Evolutionary conservation across 2,329 filamentous ascomycete genomes (phyloP), one percentile per base, ranked within the genome.

Genomic region (Colletotrichum sp.): DNA sequence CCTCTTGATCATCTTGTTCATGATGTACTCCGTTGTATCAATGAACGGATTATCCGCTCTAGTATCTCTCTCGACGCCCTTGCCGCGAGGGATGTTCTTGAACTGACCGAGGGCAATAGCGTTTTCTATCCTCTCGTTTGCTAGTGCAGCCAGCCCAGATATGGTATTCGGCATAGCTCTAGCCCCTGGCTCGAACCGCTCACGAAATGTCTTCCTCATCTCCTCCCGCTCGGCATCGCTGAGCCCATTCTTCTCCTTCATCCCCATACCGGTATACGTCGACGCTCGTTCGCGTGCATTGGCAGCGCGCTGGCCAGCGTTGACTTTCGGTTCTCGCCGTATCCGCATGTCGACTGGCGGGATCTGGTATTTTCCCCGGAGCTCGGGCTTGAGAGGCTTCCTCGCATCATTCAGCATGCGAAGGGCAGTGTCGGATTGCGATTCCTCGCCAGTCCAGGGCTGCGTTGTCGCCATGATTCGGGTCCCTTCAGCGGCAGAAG

Each of bases 1-100:
- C 74, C 94, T 94, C 85, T 98, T 95, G 78, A 99, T 98, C 87
- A 99, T 98, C 85, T 98, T 97, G 86, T 99, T 99, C 94, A 99
- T 94, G 80, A 99, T 95, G 83, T 98, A 98, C 84, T 99, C 96
- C 0, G 97, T 99, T 1, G 96, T 99, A 82, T 99, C 95, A 73
- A 99, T 92, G 81, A 98, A 99, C 0, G 97, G 96, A 79, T 94
- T 98, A 79, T 93, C 94, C 1, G 95, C 94, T 78, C 95, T 93
- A 67, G 94, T 87, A 79, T 99, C 96, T n/a, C 94, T 87, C 83
- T 96, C 92, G n/a, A 96, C 89, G 8, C 92, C 93, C 79, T 94
- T 94, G 0, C 96, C 96, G 4, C 96, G 90, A 9, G 92, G 93
- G 15, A 99, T 94, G 79, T 98, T 93, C 82, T 90, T 89, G 86